Percentiles rank a stretch among this genome's conserved stretches.
Evolutionary conservation across 2,329 filamentous ascomycete species (phyloP).

Genomic region (Cadophora luteo-olivacea): DNA sequence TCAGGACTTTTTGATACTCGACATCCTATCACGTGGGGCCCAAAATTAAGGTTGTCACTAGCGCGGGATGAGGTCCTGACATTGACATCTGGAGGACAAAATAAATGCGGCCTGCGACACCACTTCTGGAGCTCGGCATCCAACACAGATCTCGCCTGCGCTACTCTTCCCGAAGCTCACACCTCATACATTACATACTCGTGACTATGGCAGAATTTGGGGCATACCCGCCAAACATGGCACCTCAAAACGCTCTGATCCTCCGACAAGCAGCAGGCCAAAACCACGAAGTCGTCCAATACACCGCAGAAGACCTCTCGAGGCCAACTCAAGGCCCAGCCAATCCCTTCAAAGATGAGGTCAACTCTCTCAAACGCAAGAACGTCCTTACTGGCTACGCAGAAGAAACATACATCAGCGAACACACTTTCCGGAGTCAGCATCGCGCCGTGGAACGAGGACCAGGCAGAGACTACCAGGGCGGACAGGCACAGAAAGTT

Average conservation of each 20-base stretch:
- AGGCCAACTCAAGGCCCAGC: slow-evolving; percentile 70
- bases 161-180: not conserved
- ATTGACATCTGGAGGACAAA: slow-evolving; percentile 12
- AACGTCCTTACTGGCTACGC: slow-evolving; percentile 86
- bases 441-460: slow-evolving; percentile 82
- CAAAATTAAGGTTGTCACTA: slow-evolving; percentile 10
- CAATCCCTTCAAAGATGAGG: slow-evolving; percentile 76
- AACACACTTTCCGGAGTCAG: slow-evolving; percentile 86
- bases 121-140: not conserved
- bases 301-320: slow-evolving; percentile 75
- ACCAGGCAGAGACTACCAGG: slow-evolving; percentile 61
- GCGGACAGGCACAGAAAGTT: slow-evolving; percentile 68
- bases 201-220: slow-evolving; percentile 64
- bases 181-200: not conserved
- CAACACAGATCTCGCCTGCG: not conserved
- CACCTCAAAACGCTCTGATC: slow-evolving; percentile 67
- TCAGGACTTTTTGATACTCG: not conserved
- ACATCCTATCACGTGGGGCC: not conserved
- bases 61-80: not conserved
- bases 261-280: slow-evolving; percentile 60
- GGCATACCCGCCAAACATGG: slow-evolving; percentile 71
- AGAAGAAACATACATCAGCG: slow-evolving; percentile 87
- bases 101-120: slow-evolving; percentile 10
- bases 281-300: slow-evolving; percentile 66
- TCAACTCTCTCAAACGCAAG: slow-evolving; percentile 72